phyloP scores from a whole-genome alignment of 306 rosid species.

The Lupinus albus region DNA sequence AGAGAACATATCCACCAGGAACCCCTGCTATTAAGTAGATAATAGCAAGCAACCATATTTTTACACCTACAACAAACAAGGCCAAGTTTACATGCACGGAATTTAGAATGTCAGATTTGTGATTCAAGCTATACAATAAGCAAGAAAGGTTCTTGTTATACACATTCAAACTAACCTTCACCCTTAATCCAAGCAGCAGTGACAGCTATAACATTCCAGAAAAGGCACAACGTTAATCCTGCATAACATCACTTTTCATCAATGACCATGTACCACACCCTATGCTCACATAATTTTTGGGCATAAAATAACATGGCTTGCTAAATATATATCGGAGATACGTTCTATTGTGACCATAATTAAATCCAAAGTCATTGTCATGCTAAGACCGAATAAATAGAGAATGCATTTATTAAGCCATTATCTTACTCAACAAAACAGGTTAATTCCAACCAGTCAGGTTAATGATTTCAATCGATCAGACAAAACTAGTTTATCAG shows the following conservation, averaged over 20 bases:
- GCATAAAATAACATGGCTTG: conserved; percentile 27
- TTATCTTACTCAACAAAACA: conserved; percentile 32
- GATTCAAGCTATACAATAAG: conserved; percentile 19
- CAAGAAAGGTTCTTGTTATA: conserved; percentile 14
- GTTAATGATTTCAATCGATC: conserved; percentile 6
- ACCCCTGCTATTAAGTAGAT: conserved; percentile 90
- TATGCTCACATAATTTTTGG: conserved; percentile 1
- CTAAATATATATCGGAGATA: background rate
- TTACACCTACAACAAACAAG: conserved; percentile 61
- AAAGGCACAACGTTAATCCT: conserved; percentile 79
- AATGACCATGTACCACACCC: conserved; percentile 25
- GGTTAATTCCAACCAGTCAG: conserved; percentile 23
- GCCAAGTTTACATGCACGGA: conserved; percentile 36
- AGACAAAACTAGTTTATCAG: conserved; percentile 21
- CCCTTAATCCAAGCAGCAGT: conserved; percentile 93
- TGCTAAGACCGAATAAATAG: background rate
- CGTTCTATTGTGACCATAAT: conserved; percentile 23
- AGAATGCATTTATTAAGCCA: conserved; percentile 2
- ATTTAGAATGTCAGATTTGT: conserved; percentile 31
- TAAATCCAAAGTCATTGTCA: conserved; percentile 9
- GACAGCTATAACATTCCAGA: conserved; percentile 86
- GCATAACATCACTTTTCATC: conserved; percentile 47
- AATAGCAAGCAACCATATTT: conserved; percentile 84
- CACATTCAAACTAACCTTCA: conserved; percentile 56
- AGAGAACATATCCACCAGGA: conserved; percentile 90